Conservation (phyloP, 257 asterid genomes). For the Forsythia viridissima region DNA sequence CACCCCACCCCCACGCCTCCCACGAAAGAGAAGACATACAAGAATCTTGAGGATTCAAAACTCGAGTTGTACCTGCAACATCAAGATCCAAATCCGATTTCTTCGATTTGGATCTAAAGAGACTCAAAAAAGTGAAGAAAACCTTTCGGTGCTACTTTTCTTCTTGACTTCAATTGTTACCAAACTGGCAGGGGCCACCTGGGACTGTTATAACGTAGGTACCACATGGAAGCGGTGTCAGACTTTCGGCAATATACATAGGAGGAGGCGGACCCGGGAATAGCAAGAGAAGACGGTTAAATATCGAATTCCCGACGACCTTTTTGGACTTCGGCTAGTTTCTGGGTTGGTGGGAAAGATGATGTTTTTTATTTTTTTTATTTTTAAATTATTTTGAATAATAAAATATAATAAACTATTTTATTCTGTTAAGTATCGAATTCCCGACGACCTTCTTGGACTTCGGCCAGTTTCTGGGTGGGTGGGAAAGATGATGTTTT, state of each 20-base stretch:
- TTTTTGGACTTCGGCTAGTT: conserved; percentile 21
- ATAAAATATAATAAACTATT: too few species aligned
- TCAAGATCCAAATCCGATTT: conserved; percentile 31
- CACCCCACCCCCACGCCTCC: background rate
- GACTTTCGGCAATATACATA: conserved; percentile 46
- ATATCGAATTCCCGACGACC: conserved; percentile 44
- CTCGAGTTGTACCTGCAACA: conserved; percentile 12
- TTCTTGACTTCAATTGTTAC: conserved; percentile 13
- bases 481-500: too few species aligned
- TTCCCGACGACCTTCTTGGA: conserved; percentile 39
- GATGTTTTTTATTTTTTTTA: too few species aligned
- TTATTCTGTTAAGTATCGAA: conserved; percentile 24
- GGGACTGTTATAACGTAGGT: conserved; percentile 32
- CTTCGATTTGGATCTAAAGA: conserved; percentile 48
- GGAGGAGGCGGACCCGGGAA: conserved; percentile 53
- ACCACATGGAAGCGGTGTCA: conserved; percentile 31
- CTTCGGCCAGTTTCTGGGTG: conserved; percentile 8
- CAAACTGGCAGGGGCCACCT: conserved; percentile 35
- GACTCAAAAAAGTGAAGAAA: conserved; percentile 32
- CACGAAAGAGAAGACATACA: conserved; percentile 47
- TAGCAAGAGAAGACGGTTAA: conserved; percentile 28
- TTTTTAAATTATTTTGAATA: too few species aligned
- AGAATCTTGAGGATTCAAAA: conserved; percentile 23
- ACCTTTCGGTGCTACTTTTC: conserved; percentile 21
- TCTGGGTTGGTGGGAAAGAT: too few species aligned